These are phyloP conservation scores for Pestalotiopsis sp. DNA, from an alignment of 2,329 filamentous ascomycete genomes.

Conservation along the genomic window DNA sequence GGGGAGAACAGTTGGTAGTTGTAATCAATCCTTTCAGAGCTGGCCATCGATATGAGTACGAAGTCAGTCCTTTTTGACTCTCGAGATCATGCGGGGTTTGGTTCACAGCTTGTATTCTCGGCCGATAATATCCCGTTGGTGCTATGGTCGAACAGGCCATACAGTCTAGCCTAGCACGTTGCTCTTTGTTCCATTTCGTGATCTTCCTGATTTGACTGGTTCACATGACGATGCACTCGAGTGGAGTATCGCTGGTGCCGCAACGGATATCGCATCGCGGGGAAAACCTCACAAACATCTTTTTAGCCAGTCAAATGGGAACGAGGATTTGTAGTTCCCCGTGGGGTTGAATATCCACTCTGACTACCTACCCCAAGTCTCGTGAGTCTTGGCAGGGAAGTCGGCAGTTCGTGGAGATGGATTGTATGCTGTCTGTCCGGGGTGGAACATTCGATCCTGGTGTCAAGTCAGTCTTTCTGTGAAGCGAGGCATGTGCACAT, in stretches of 20 bases:
- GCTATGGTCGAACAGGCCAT: not conserved
- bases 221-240: not conserved
- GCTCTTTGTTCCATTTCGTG: not conserved
- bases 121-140: not conserved
- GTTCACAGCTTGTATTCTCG: not conserved
- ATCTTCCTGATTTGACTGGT: not conserved
- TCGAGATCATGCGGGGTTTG: slow-evolving; percentile 1
- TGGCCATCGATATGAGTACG: not conserved
- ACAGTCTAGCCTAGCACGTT: not conserved
- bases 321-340: not conserved
- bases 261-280: not conserved
- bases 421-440: too few relatives aligned
- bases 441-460: too few relatives aligned
- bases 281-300: not conserved
- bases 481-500: not conserved
- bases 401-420: too few relatives aligned
- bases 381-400: not conserved
- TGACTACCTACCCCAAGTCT: not conserved
- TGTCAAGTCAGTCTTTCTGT: too few relatives aligned
- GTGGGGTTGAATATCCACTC: not conserved
- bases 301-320: not conserved
- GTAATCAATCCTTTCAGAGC: too few relatives aligned
- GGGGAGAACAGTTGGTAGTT: too few relatives aligned
- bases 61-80: not conserved
- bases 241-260: not conserved